A percentile compares a stretch with the other conserved stretches of the same genome.
Conservation (phyloP, 805 yeast species). For the Hanseniaspora taiwanica region DNA sequence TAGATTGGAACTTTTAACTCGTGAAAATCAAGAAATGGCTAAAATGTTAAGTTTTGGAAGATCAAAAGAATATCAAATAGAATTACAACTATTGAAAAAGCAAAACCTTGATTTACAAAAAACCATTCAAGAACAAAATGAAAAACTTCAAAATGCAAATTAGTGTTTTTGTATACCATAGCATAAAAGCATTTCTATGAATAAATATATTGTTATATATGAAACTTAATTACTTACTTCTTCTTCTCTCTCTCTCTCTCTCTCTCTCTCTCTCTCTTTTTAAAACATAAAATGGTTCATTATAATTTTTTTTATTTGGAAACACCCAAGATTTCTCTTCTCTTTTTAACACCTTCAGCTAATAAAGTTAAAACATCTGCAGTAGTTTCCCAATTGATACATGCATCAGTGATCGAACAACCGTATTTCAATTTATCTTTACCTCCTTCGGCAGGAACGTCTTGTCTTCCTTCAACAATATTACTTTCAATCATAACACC, state of each 20-base stretch:
- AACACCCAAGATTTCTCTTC: slow-evolving; percentile 37
- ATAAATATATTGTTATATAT: too few species aligned
- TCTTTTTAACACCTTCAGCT: slow-evolving; percentile 69
- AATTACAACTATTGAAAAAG: slow-evolving; percentile 43
- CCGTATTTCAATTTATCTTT: slow-evolving; percentile 65
- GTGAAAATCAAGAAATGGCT: slow-evolving; percentile 58
- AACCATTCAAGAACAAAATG: slow-evolving; percentile 1
- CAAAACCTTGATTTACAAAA: slow-evolving; percentile 36
- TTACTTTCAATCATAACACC: slow-evolving; percentile 97
- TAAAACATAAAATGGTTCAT: too few species aligned
- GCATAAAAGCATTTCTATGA: neutral
- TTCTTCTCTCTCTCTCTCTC: too few species aligned
- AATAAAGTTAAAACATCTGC: slow-evolving; percentile 64
- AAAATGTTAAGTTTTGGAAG: slow-evolving; percentile 67
- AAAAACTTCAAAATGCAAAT: neutral
- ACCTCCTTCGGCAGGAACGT: slow-evolving; percentile 47
- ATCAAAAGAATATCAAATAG: slow-evolving; percentile 56
- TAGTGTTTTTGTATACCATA: neutral
- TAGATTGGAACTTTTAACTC: slow-evolving; percentile 44
- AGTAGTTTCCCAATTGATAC: slow-evolving; percentile 88
- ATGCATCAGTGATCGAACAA: slow-evolving; percentile 93
- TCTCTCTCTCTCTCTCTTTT: too few species aligned
- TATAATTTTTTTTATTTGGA: neutral
- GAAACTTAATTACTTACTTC: too few species aligned
- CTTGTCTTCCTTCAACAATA: slow-evolving; percentile 85